Base-by-base conservation (phyloP, 2,329 filamentous ascomycete species). In the Alternaria panax region DNA sequence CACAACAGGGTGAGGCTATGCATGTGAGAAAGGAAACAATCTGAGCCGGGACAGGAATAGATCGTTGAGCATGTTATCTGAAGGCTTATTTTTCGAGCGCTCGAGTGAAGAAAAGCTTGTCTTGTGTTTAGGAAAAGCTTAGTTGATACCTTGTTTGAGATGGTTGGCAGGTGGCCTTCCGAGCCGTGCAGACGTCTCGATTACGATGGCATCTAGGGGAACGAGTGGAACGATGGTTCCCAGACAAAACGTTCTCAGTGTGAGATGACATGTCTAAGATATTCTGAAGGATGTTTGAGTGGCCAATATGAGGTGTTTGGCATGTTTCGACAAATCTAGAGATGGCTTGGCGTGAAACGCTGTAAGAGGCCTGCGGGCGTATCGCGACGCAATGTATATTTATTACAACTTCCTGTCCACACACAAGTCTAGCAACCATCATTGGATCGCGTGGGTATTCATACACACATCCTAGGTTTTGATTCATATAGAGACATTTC, bases 1-100 rank as follows among this genome's bases (percentile, higher is more conserved):
- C 20, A 20, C 20, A 36, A 48, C 30, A 36, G 60, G 59, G 54
- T 51, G 54, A 52, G 51, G 61, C 59, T 62, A 43, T 45, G 40
- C 41, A 34, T 16, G 52, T 51, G 28, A 58, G 36, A 40, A 54
- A 47, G 47, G 42, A 20, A 47, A 42, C 42, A 25, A 14, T 18
- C 2, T 46, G 48, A 22, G 32, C 47, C 45, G 28, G 27, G 3
- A 48, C 45, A 48, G 2, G 38, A 46, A 52, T 57, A 57, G 55
- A 34, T 18, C 3, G 7, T 5, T 25, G 20, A 9, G 8, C 11
- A 28, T 53, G 11, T 28, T 38, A 52, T 32, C 25, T 40, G 25
- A 25, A 41, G 24, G 9, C 14, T 34, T 25, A 12, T 34, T 16
- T 34, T 41, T 6, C 30, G 46, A 57, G 40, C 40, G 25, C n/a